A percentile compares a stretch with the other conserved stretches of the same genome.
These are phyloP conservation scores for Wickerhamiella bombiphila DNA, from an alignment of 805 yeast genomes.

Conservation along the genomic window DNA sequence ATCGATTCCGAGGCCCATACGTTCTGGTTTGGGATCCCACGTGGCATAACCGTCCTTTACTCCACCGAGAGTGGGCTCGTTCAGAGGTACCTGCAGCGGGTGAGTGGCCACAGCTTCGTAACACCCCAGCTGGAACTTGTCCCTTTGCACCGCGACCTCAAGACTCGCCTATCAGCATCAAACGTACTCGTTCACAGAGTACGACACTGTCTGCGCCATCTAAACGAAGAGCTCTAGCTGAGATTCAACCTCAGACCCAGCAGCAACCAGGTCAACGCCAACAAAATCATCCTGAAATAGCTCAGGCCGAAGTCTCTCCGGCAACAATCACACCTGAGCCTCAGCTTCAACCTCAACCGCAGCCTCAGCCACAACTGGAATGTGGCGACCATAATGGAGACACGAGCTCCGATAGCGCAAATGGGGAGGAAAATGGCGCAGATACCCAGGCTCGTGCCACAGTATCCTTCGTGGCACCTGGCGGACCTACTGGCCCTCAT, in stretches of 20 bases:
- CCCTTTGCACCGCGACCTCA: conserved; percentile 42
- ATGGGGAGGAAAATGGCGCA: neutral
- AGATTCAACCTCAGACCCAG: neutral
- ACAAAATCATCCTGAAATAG: too few species aligned
- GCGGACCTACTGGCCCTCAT: too few species aligned
- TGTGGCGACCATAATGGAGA: too few species aligned
- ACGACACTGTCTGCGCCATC: neutral
- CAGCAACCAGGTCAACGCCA: too few species aligned
- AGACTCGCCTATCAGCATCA: neutral
- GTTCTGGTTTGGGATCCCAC: conserved; percentile 67
- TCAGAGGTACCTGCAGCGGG: conserved; percentile 19
- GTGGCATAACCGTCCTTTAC: conserved; percentile 65
- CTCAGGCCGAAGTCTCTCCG: neutral
- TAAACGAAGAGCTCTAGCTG: neutral
- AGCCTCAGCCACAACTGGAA: too few species aligned
- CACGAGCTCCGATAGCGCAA: neutral
- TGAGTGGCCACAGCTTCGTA: conserved; percentile 46
- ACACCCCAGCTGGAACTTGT: conserved; percentile 60
- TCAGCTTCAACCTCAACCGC: neutral
- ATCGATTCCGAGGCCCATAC: conserved; percentile 62
- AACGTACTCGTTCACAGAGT: neutral
- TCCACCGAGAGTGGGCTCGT: conserved; percentile 62
- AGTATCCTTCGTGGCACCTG: too few species aligned
- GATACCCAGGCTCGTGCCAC: neutral
- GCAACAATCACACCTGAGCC: neutral